Evolutionary conservation across 352 stramenopile species (phyloP).

Genomic region (Hyaloperonospora arabidopsidis): DNA sequence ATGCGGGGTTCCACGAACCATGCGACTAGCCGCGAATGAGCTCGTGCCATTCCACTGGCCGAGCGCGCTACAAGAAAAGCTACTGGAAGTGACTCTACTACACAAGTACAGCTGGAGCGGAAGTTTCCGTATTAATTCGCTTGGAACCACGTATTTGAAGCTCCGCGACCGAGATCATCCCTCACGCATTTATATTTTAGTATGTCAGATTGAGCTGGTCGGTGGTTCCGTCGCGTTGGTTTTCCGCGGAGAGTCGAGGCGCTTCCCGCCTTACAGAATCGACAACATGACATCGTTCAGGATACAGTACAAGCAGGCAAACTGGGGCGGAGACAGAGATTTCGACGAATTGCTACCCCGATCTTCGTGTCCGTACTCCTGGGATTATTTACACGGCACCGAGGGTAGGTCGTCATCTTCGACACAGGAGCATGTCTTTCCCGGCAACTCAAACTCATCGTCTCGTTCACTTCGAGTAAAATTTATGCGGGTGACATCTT

Average conservation of each 20-base stretch:
- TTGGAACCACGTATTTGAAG: slow-evolving; percentile 84
- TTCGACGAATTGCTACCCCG: slow-evolving; percentile 72
- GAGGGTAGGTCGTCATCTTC: slow-evolving; percentile 48
- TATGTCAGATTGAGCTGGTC: slow-evolving; percentile 82
- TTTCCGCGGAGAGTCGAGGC: slow-evolving; percentile 78
- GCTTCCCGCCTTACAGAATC: slow-evolving; percentile 86
- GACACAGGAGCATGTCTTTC: slow-evolving; percentile 62
- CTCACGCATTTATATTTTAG: slow-evolving; percentile 82
- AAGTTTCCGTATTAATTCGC: slow-evolving; percentile 79
- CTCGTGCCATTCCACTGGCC: slow-evolving; percentile 82
- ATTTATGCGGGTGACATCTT: slow-evolving; percentile 84
- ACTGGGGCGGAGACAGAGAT: slow-evolving; percentile 60
- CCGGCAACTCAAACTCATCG: slow-evolving; percentile 44
- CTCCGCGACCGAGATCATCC: slow-evolving; percentile 59
- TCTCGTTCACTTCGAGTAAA: slow-evolving; percentile 73
- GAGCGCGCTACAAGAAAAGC: slow-evolving; percentile 62
- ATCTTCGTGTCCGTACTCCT: slow-evolving; percentile 77
- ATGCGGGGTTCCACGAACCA: slow-evolving; percentile 64
- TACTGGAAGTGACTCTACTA: slow-evolving; percentile 79
- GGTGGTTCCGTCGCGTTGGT: slow-evolving; percentile 78
- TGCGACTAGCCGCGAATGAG: slow-evolving; percentile 63
- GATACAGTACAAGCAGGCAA: slow-evolving; percentile 80
- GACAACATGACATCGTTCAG: slow-evolving; percentile 88
- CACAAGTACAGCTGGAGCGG: slow-evolving; percentile 80
- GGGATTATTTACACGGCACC: slow-evolving; percentile 69